phyloP scores from a whole-genome alignment of 192 early-diverging fungal genomes.

The Linnemannia schmuckeri region DNA sequence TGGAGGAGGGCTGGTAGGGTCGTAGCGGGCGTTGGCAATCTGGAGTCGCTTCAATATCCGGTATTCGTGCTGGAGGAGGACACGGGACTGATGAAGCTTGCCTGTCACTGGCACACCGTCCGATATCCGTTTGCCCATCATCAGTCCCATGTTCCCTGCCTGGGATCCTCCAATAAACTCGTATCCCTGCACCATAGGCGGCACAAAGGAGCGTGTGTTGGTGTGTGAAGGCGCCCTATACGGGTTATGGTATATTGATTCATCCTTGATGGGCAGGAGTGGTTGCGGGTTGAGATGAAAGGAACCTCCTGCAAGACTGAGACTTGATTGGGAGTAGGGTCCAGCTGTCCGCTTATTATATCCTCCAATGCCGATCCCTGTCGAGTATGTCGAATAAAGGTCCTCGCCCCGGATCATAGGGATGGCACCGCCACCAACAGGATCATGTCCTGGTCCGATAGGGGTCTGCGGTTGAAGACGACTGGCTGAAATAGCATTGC shows the following conservation, averaged over 20 bases:
- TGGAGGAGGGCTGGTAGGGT: not conserved
- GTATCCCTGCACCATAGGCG: slow-evolving; percentile 33
- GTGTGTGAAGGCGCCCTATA: slow-evolving; percentile 37
- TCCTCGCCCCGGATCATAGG: not conserved
- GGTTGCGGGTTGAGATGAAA: slow-evolving; percentile 19
- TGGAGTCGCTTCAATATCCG: slow-evolving; percentile 38
- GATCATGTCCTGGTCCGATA: not conserved
- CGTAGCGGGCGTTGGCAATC: slow-evolving; percentile 26
- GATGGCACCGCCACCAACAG: not conserved
- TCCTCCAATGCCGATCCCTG: not conserved
- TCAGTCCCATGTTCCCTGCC: slow-evolving; percentile 49
- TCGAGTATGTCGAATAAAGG: not conserved
- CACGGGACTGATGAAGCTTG: slow-evolving; percentile 31
- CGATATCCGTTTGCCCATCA: slow-evolving; percentile 48
- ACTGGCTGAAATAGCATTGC: not conserved
- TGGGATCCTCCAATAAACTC: slow-evolving; percentile 48
- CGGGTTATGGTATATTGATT: slow-evolving; percentile 34
- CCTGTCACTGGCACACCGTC: slow-evolving; percentile 40
- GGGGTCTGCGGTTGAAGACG: not conserved
- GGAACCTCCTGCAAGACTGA: not conserved
- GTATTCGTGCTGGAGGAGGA: slow-evolving; percentile 47
- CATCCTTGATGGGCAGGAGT: slow-evolving; percentile 19
- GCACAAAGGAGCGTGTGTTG: slow-evolving; percentile 36
- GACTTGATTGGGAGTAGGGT: slow-evolving; percentile 2
- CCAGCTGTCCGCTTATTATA: slow-evolving; percentile 9